A percentile compares a stretch with the other conserved stretches of the same genome.
These are phyloP conservation scores for Cercospora sesami DNA, from an alignment of 2,329 filamentous ascomycete species.

Conservation along the genomic window DNA sequence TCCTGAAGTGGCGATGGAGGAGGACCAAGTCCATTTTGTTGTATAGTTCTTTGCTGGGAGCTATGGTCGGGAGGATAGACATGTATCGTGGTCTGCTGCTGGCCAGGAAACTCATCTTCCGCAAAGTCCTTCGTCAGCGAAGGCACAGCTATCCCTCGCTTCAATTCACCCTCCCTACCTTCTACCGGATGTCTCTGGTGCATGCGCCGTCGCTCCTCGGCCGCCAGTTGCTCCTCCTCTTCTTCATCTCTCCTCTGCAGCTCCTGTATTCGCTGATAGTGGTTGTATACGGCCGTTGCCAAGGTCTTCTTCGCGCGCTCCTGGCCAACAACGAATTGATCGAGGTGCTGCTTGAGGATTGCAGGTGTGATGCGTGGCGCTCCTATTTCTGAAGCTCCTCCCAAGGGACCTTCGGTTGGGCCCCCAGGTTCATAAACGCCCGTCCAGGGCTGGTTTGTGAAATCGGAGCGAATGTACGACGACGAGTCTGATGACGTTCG, in stretches of 20 bases:
- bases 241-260: conserved; percentile 75
- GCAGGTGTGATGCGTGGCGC: conserved; percentile 61
- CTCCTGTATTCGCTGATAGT: conserved; percentile 85
- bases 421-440: conserved; percentile 63
- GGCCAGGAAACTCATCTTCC: conserved; percentile 63
- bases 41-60: conserved; percentile 22
- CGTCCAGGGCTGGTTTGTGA: conserved; percentile 62
- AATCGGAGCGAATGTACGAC: conserved; percentile 56
- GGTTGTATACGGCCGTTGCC: conserved; percentile 91
- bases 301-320: conserved; percentile 92
- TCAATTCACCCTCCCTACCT: conserved; percentile 54
- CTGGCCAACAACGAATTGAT: conserved; percentile 95
- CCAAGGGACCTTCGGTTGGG: conserved; percentile 64
- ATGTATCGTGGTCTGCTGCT: conserved; percentile 54
- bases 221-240: conserved; percentile 70
- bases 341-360: conserved; percentile 80
- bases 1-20: conserved; percentile 51
- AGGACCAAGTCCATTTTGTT: conserved; percentile 26
- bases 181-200: conserved; percentile 68
- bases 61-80: conserved; percentile 15
- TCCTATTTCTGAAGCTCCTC: conserved; percentile 58
- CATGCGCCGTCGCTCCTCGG: conserved; percentile 69
- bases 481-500: conserved; percentile 47
- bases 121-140: conserved; percentile 37
- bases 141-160: conserved; percentile 37